Base-by-base conservation (phyloP, 2,329 filamentous ascomycete species). In the Arthrocladium fulminans region DNA sequence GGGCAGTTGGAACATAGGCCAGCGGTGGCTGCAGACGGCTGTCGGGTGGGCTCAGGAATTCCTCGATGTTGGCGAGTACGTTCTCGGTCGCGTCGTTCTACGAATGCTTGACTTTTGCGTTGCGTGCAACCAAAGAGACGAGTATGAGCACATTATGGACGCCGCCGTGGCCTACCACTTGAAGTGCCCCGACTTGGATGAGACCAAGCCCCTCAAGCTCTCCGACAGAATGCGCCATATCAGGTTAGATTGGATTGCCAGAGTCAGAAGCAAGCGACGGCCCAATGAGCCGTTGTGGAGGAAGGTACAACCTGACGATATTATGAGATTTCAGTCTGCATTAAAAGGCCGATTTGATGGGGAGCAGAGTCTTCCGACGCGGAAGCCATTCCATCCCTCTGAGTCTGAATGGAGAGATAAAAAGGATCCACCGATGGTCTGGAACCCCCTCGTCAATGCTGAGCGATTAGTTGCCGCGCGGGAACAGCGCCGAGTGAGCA, bases 81-180 rank as follows among this genome's bases (percentile, higher is more conserved):
- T 37, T n/a, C 39, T 57, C 9, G 43, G 45, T 17, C 46, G 50
- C 3, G 46, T 57, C 29, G 51, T 58, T 37, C 50, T 55, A 29
- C 54, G 56, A 12, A 58, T 56, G 50, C 46, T 58, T 5, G 52
- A 58, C 39, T 43, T 54, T 23, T 56, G 56, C 47, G 54, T 56
- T 37, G 47, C 48, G 20, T 58, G 56, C 40, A 37, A 51, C 30
- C 52, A 50, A 38, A 34, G 49, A 19, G 44, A 51, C 9, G 52
- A 53, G 30, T 58, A 58, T 34, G 52, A 50, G 7, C 38, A 37
- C 2, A 55, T 58, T 22, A 41, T 58, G 25, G 46, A 52, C 23
- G 54, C 56, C 2, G 51, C 51, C 17, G 49, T 56, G 19, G 42
- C 50, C 20, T 37, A 51, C 12, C 49, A 48, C 15, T 52, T 58